Evolutionary conservation across 2,329 filamentous ascomycete species (phyloP).

Genomic region (Botrytis pseudocinerea): DNA sequence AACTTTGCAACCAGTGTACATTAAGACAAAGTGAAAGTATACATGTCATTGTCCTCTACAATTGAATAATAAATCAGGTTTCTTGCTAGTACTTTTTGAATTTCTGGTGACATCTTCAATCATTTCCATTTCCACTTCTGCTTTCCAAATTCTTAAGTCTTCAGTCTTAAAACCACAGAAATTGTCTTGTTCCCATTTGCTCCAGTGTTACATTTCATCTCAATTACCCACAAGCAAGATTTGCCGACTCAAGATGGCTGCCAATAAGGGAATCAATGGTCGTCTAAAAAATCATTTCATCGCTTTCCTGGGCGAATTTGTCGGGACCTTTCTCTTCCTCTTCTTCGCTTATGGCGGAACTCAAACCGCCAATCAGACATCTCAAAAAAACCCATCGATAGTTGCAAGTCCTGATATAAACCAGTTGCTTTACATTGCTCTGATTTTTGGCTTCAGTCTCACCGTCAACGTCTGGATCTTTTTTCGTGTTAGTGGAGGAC

Average conservation of each 20-base stretch:
- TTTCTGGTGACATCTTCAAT: neutral
- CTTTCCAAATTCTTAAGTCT: neutral
- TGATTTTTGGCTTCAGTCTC: constrained; percentile 43
- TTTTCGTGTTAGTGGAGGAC: constrained; percentile 51
- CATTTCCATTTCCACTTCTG: neutral
- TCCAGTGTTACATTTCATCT: neutral
- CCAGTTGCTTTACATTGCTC: constrained; percentile 38
- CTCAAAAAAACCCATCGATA: constrained; percentile 31
- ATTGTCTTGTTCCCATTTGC: neutral
- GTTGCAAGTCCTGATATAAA: neutral
- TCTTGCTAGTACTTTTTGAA: neutral
- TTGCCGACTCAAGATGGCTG: neutral
- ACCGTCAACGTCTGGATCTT: constrained; percentile 57
- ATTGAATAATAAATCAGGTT: neutral
- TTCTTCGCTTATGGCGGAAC: constrained; percentile 25
- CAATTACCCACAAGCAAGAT: neutral
- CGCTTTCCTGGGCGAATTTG: neutral
- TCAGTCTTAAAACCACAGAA: neutral
- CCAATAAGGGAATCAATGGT: neutral
- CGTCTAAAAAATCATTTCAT: constrained; percentile 9
- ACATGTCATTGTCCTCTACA: neutral
- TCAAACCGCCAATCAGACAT: constrained; percentile 30
- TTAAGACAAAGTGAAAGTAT: neutral
- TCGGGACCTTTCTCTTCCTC: constrained; percentile 6
- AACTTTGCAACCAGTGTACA: neutral